Conservation (phyloP, 768 basidiomycete genomes). For the Collybia nuda region DNA sequence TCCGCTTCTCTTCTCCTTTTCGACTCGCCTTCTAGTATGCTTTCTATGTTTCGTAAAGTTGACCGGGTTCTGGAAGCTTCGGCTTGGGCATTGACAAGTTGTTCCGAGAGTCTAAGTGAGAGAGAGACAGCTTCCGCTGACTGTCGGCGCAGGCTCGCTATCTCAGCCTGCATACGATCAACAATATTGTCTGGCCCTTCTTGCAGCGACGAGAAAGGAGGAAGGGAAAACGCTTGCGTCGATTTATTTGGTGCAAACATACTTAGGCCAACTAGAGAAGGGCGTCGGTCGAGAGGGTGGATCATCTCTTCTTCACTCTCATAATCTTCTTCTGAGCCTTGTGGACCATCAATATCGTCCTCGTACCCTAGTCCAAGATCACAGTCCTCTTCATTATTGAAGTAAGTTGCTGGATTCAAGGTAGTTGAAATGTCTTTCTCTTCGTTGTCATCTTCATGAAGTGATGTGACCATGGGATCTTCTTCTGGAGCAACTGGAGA, state of each 20-base stretch:
- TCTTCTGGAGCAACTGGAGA: slow-evolving; percentile 4
- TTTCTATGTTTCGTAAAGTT: slow-evolving; percentile 53
- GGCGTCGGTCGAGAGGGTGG: slow-evolving; percentile 43
- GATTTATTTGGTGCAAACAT: slow-evolving; percentile 27
- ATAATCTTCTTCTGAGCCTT: slow-evolving; percentile 50
- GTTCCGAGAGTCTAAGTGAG: slow-evolving; percentile 65
- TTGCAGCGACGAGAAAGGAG: slow-evolving; percentile 39
- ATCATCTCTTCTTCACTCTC: slow-evolving; percentile 71
- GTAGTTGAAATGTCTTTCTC: slow-evolving; percentile 8
- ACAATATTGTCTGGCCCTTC: slow-evolving; percentile 41
- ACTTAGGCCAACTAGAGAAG: slow-evolving; percentile 35
- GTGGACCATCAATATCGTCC: slow-evolving; percentile 14
- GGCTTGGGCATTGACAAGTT: slow-evolving; percentile 64
- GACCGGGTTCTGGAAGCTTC: slow-evolving; percentile 58
- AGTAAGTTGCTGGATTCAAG: background rate
- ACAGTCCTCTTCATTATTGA: slow-evolving; percentile 4
- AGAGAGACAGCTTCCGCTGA: slow-evolving; percentile 67
- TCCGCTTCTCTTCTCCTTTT: slow-evolving; percentile 60
- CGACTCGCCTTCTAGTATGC: slow-evolving; percentile 59
- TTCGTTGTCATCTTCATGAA: slow-evolving; percentile 20
- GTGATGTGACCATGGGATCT: slow-evolving; percentile 4
- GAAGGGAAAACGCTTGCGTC: slow-evolving; percentile 36
- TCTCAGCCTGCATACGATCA: slow-evolving; percentile 66
- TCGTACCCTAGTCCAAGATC: slow-evolving; percentile 11
- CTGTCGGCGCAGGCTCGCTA: slow-evolving; percentile 61